phyloP scores from a whole-genome alignment of 169 alveolate species.

The Eimeria tenella region DNA sequence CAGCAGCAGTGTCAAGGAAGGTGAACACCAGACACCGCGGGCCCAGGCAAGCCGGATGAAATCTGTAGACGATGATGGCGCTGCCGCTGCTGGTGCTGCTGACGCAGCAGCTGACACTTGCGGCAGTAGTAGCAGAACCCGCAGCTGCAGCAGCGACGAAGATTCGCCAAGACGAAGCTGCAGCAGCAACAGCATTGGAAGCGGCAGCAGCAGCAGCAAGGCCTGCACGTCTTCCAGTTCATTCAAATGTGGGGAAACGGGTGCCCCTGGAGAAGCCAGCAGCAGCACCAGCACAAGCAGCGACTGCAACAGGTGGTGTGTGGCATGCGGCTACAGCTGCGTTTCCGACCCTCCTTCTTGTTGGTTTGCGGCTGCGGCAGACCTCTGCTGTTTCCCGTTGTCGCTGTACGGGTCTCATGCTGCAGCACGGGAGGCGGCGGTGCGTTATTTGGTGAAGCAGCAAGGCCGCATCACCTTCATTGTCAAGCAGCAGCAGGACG shows the following conservation, averaged over 20 bases:
- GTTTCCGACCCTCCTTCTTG: not conserved
- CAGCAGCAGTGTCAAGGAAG: not conserved
- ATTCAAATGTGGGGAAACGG: not conserved
- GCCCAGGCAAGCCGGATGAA: not conserved
- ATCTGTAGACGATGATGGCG: not conserved
- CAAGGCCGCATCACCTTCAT: conserved; percentile 39
- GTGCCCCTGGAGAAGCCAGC: not conserved
- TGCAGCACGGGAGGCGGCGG: conserved; percentile 54
- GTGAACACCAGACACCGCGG: not conserved
- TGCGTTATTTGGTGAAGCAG: conserved; percentile 26
- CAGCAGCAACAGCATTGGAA: conserved; percentile 3
- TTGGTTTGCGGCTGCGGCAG: not conserved
- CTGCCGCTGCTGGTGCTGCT: not conserved
- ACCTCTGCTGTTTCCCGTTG: conserved; percentile 13
- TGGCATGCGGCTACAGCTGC: conserved; percentile 10
- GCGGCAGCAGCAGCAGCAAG: not conserved
- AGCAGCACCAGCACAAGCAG: conserved; percentile 27
- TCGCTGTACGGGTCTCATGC: conserved; percentile 11
- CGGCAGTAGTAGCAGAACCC: conserved; percentile 46
- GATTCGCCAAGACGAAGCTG: not conserved
- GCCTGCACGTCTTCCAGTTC: not conserved
- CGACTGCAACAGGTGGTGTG: not conserved
- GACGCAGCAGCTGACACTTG: conserved; percentile 5
- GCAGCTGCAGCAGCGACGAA: conserved; percentile 53
- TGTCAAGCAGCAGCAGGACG: not conserved